Base-by-base conservation (phyloP, 495 filamentous ascomycete genomes). In the Cenococcum geophilum region DNA sequence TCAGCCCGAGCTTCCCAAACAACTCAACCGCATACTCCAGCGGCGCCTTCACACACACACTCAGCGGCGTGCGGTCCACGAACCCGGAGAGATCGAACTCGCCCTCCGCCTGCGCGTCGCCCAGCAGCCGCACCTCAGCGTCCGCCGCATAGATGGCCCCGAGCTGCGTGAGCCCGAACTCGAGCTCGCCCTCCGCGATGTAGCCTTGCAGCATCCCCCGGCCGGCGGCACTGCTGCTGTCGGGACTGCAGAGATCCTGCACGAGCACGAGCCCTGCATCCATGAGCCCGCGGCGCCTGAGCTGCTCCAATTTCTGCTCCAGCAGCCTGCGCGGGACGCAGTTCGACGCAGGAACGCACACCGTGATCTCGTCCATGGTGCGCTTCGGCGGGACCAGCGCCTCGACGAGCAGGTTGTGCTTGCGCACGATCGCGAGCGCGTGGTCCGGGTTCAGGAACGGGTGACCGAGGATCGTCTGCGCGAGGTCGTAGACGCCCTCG, bases 21-120 rank as follows among this genome's bases (percentile, higher is more conserved):
- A 83, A 78, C 73, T 83, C 80, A 22, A 81, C 77, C 10, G 74
- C 77, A 70, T 80, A 81, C 68, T 83, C 80, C 68, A 83, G 71
- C 36, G 81, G 81, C 48, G 81, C 78, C 55, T 77, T 76, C 1
- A 73, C 77, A 59, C 72, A 77, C 4, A 83, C 69, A 3, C 70
- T 77, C 54, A 82, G 51, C 22, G 80, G 80, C 20, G 79, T 82
- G 11, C 78, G 71, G 65, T 83, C 80, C 11, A 82, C 76, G 63
- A 83, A 80, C 4, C 67, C 69, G 8, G 70, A 69, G 11, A 83
- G 56, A 62, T 79, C 75, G 37, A 78, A 68, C 27, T 76, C 75
- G 4, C 63, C 65, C 22, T 62, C 52, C 32, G 56, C 57, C 12
- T 63, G 40, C 4, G 60, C 60, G 0, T 50, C 32, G 6, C 74